A percentile compares a stretch with the other conserved stretches of the same genome.
phyloP scores from a whole-genome alignment of 257 asterid genomes.

The Penstemon barbatus region DNA sequence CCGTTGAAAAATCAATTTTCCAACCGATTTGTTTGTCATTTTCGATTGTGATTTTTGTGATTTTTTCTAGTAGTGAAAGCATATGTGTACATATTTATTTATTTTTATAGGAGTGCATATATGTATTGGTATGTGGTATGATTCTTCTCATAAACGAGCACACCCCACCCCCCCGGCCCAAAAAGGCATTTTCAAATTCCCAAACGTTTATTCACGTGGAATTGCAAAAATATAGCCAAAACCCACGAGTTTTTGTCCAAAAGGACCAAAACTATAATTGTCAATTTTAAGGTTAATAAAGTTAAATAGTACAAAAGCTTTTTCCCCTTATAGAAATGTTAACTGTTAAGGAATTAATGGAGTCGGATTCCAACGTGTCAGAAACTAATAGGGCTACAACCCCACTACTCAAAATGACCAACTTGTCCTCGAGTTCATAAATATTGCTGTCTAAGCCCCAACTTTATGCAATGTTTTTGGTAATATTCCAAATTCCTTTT shows the following conservation, averaged over 20 bases:
- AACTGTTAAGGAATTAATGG: slow-evolving; percentile 18
- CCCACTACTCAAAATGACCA: slow-evolving; percentile 8
- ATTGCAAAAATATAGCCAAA: slow-evolving; percentile 10
- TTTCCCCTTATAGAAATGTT: slow-evolving; percentile 27
- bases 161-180: too few relatives aligned
- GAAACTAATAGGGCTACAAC: slow-evolving; percentile 22
- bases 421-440: slow-evolving; percentile 25
- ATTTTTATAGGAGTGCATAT: too few relatives aligned
- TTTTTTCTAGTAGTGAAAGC: too few relatives aligned
- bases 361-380: slow-evolving; percentile 33
- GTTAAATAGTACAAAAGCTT: background rate
- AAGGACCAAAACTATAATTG: slow-evolving; percentile 7
- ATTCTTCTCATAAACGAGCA: too few relatives aligned
- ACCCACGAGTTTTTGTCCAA: background rate
- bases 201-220: slow-evolving; percentile 5
- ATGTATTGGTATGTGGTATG: too few relatives aligned
- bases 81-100: too few relatives aligned
- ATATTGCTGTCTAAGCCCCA: slow-evolving; percentile 4
- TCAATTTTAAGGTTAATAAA: slow-evolving; percentile 24
- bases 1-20: too few relatives aligned
- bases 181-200: too few relatives aligned
- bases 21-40: too few relatives aligned
- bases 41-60: too few relatives aligned
- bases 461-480: background rate
- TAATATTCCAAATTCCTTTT: background rate